Conservation (phyloP, 306 rosid genomes). For the Purshia tridentata region DNA sequence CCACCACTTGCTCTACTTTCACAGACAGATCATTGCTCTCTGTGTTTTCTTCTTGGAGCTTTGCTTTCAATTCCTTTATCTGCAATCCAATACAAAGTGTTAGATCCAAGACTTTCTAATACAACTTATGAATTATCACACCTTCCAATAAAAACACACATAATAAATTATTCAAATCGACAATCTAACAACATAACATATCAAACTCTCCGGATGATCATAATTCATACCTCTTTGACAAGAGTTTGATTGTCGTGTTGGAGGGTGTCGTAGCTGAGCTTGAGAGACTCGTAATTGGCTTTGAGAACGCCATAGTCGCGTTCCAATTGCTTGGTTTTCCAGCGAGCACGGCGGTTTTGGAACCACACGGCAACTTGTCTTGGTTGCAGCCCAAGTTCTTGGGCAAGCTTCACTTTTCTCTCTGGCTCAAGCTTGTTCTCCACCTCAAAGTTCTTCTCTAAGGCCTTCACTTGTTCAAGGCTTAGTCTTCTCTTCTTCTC, state of each 20-base stretch:
- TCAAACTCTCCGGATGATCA: neutral
- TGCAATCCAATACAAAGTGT: slow-evolving; percentile 21
- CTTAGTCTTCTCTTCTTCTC: slow-evolving; percentile 87
- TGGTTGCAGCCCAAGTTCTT: slow-evolving; percentile 88
- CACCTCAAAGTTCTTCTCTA: slow-evolving; percentile 94
- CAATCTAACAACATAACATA: neutral
- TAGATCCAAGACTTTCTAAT: neutral
- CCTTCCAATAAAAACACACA: neutral
- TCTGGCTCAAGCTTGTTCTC: slow-evolving; percentile 98
- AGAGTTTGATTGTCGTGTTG: slow-evolving; percentile 71
- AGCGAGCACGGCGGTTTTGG: slow-evolving; percentile 97
- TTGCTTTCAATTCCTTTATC: slow-evolving; percentile 78
- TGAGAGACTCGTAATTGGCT: slow-evolving; percentile 61
- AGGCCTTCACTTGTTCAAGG: slow-evolving; percentile 85
- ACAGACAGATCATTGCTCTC: slow-evolving; percentile 57
- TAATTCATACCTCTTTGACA: slow-evolving; percentile 53
- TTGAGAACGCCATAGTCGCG: slow-evolving; percentile 84
- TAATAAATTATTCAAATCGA: neutral
- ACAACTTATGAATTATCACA: neutral
- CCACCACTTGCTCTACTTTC: slow-evolving; percentile 50
- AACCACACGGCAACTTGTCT: slow-evolving; percentile 98
- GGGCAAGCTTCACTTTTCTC: slow-evolving; percentile 79
- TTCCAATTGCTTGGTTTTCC: slow-evolving; percentile 95
- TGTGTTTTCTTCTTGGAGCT: slow-evolving; percentile 44
- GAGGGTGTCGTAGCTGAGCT: slow-evolving; percentile 49